phyloP scores from a whole-genome alignment of 2,329 filamentous ascomycete genomes.

The Coleophoma eucalyptorum region DNA sequence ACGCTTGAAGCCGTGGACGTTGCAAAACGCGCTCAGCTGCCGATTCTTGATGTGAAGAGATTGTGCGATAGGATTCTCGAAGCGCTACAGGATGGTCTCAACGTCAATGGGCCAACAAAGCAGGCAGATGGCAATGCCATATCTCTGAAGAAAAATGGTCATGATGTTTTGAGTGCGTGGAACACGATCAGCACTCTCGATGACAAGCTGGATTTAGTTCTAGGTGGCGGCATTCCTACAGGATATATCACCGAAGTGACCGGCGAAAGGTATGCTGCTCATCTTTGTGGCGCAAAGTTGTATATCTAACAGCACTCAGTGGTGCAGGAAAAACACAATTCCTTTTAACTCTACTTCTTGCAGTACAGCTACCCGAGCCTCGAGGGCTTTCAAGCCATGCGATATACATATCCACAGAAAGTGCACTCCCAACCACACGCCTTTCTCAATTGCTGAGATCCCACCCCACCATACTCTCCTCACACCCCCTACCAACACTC shows the following conservation, averaged over 20 bases:
- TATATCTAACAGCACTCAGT: conserved; percentile 34
- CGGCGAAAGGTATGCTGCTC: conserved; percentile 67
- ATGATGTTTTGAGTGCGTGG: conserved; percentile 38
- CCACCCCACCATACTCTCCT: conserved; percentile 56
- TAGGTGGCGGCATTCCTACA: conserved; percentile 77
- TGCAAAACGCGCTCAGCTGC: conserved; percentile 79
- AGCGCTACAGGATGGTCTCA: conserved; percentile 59
- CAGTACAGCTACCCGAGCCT: conserved; percentile 76
- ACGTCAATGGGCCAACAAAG: conserved; percentile 6
- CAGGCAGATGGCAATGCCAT: conserved; percentile 4
- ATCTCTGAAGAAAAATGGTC: conserved; percentile 27
- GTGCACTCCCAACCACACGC: conserved; percentile 75
- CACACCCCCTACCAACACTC: conserved; percentile 53
- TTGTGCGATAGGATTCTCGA: conserved; percentile 64
- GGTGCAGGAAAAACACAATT: conserved; percentile 95
- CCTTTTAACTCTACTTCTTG: conserved; percentile 77
- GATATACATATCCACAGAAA: conserved; percentile 93
- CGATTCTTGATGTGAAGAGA: conserved; percentile 74
- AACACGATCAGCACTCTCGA: conserved; percentile 78
- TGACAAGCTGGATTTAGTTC: conserved; percentile 60
- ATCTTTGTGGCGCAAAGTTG: neutral
- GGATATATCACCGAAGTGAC: conserved; percentile 85
- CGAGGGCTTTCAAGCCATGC: conserved; percentile 68
- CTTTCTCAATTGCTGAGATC: conserved; percentile 72
- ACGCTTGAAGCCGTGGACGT: conserved; percentile 79